Conservation (phyloP, 2,329 filamentous ascomycete species). For the Whalleya microplaca region DNA sequence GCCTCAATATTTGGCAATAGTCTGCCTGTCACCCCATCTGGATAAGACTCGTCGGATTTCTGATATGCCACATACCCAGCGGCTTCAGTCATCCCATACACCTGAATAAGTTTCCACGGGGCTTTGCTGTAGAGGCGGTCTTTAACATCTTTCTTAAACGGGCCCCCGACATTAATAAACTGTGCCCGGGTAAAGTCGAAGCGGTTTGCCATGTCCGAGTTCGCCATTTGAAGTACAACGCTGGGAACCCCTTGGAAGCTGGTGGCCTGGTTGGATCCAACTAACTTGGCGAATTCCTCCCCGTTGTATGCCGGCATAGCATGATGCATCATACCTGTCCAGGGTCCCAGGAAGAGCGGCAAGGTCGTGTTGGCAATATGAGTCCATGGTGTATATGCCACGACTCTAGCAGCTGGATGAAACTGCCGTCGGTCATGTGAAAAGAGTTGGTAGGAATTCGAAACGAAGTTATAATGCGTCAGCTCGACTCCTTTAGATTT, state of each 20-base stretch:
- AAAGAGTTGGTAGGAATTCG: constrained; percentile 41
- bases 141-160: constrained; percentile 41
- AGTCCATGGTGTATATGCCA: constrained; percentile 48
- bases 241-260: constrained; percentile 46
- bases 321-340: constrained; percentile 48
- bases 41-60: constrained; percentile 36
- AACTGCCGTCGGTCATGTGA: constrained; percentile 42
- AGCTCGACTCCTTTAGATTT: constrained; percentile 33
- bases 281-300: constrained; percentile 40
- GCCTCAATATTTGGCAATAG: constrained; percentile 45
- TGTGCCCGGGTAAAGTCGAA: constrained; percentile 43
- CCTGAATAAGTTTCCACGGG: constrained; percentile 45
- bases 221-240: constrained; percentile 42
- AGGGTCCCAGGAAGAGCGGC: constrained; percentile 48
- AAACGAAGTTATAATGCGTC: constrained; percentile 36
- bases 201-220: constrained; percentile 39
- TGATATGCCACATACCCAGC: constrained; percentile 49
- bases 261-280: constrained; percentile 41
- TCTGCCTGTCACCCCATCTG: constrained; percentile 40
- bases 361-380: constrained; percentile 50
- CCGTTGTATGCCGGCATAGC: constrained; percentile 46
- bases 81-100: constrained; percentile 51
- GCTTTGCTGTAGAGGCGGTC: constrained; percentile 36
- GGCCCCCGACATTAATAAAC: constrained; percentile 44
- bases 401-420: constrained; percentile 38